These are phyloP conservation scores for Pinus tabuliformis DNA, from an alignment of 75 land plant genomes.

Conservation along the genomic window DNA sequence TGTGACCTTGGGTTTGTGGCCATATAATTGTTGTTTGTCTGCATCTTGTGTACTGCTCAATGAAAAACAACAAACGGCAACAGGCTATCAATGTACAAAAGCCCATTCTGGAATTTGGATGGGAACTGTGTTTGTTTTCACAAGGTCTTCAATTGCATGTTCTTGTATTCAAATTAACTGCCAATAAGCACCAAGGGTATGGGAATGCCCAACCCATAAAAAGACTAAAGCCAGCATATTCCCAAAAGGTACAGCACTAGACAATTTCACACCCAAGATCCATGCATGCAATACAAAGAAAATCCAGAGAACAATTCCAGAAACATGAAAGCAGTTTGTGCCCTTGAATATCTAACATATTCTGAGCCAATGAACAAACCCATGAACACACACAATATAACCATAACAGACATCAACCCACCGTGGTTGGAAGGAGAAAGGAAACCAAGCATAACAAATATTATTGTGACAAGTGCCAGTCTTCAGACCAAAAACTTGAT, in stretches of 20 bases:
- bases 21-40: too few relatives aligned
- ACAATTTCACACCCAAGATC: constrained; percentile 83
- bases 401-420: constrained; percentile 79
- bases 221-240: too few relatives aligned
- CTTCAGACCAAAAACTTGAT: constrained; percentile 86
- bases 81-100: too few relatives aligned
- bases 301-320: constrained; percentile 50
- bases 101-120: too few relatives aligned
- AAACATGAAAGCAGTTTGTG: constrained; percentile 70
- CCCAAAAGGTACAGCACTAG: constrained; percentile 40
- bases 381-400: constrained; percentile 90
- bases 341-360: constrained; percentile 88
- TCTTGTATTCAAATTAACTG: too few relatives aligned
- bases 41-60: too few relatives aligned
- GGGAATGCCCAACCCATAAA: too few relatives aligned
- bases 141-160: too few relatives aligned
- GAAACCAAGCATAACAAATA: constrained; percentile 70
- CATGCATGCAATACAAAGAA: constrained; percentile 76
- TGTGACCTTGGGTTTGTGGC: too few relatives aligned
- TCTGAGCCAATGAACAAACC: constrained; percentile 78
- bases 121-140: too few relatives aligned
- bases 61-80: too few relatives aligned
- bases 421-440: constrained; percentile 17
- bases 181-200: too few relatives aligned
- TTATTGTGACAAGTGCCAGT: constrained; percentile 81